Conservation (phyloP, 306 rosid species). For the Crotalaria pallida region DNA sequence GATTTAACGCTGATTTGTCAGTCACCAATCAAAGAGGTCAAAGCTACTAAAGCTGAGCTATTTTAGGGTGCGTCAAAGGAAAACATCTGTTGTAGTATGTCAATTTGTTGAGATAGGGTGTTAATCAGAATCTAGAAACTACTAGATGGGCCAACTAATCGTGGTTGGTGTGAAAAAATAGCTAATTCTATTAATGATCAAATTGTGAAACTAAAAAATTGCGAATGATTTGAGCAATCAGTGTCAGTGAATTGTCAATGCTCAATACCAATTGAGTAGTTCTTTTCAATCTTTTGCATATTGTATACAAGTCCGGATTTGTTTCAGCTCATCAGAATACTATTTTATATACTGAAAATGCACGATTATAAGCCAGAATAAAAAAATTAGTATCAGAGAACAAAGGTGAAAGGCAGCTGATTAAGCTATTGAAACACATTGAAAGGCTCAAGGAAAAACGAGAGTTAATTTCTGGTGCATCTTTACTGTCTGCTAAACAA, state of each 20-base stretch:
- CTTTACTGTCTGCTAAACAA: neutral
- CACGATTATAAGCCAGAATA: slow-evolving; percentile 70
- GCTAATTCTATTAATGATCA: no score
- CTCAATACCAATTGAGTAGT: neutral
- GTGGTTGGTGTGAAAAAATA: no score
- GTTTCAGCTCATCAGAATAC: neutral
- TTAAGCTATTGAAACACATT: slow-evolving; percentile 46
- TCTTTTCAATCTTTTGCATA: neutral
- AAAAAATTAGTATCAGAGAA: slow-evolving; percentile 48
- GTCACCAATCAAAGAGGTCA: neutral
- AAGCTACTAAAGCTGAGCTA: neutral
- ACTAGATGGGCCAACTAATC: no score
- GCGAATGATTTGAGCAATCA: neutral
- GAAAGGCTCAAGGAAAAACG: neutral
- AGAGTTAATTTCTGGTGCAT: neutral
- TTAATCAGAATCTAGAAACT: no score
- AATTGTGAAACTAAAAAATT: neutral
- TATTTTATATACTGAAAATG: slow-evolving; percentile 29
- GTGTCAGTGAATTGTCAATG: no score
- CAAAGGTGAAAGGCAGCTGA: slow-evolving; percentile 37
- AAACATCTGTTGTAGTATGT: no score
- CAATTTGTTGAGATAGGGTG: no score
- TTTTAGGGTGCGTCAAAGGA: neutral
- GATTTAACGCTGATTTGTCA: neutral
- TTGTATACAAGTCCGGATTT: neutral